These are phyloP conservation scores for Fusarium annulatum DNA, from an alignment of 2,329 filamentous ascomycete species.

Conservation along the genomic window DNA sequence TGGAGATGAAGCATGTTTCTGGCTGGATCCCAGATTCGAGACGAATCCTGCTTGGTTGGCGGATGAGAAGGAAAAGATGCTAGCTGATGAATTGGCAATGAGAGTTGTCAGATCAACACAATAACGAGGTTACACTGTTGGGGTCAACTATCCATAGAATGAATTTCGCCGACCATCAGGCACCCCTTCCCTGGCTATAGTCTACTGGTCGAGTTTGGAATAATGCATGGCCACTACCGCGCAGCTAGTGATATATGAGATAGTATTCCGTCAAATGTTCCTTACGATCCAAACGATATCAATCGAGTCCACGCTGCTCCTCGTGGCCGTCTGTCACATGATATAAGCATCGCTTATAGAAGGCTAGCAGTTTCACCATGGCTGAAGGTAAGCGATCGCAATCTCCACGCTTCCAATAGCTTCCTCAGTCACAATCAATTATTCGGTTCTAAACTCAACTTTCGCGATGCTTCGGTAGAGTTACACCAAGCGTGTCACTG, in stretches of 20 bases:
- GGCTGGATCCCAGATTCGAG: background rate
- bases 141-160: background rate
- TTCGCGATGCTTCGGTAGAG: no score
- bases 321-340: background rate
- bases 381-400: background rate
- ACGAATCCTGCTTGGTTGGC: slow-evolving; percentile 1
- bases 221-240: accelerated
- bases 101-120: background rate
- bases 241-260: accelerated
- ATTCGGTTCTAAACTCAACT: accelerated
- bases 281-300: background rate
- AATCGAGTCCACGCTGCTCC: background rate
- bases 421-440: background rate
- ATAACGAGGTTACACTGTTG: background rate
- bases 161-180: background rate
- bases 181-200: no score
- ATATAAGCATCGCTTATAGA: background rate
- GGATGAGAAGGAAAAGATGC: slow-evolving; percentile 4
- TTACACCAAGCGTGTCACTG: background rate
- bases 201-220: no score
- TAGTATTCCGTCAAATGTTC: accelerated
- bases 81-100: background rate
- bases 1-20: slow-evolving; percentile 10
- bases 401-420: background rate
- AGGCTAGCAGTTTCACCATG: slow-evolving; percentile 1